phyloP scores from a whole-genome alignment of 192 early-diverging fungal species.

The Gamsiella multidivaricata region DNA sequence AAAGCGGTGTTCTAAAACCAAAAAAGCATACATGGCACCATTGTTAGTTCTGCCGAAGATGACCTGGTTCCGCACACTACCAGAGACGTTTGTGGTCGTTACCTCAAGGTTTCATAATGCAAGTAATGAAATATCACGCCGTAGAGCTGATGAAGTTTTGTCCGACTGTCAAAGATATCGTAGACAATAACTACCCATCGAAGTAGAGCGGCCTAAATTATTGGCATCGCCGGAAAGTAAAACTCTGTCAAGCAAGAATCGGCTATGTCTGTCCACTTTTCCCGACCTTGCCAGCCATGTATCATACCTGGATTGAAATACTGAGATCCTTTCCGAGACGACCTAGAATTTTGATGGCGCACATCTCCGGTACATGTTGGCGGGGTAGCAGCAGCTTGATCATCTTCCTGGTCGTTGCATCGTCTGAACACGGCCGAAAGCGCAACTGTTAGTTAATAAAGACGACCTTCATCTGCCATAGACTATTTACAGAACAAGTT shows the following conservation, averaged over 20 bases:
- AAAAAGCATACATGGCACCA: not conserved
- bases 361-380: constrained; percentile 38
- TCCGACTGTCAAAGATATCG: constrained; percentile 58
- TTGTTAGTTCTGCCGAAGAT: no score
- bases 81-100: no score
- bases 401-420: constrained; percentile 37
- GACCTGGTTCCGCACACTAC: no score
- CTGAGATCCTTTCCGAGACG: constrained; percentile 31
- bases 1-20: constrained; percentile 49
- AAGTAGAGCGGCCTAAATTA: constrained; percentile 51
- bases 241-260: no score
- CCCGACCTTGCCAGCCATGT: not conserved
- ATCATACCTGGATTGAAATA: constrained; percentile 38
- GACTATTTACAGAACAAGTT: no score
- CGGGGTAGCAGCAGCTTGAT: constrained; percentile 55
- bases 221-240: no score
- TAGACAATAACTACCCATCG: constrained; percentile 62
- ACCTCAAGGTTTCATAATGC: constrained; percentile 57
- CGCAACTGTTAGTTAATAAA: not conserved
- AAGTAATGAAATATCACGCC: constrained; percentile 66
- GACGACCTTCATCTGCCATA: no score
- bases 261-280: not conserved
- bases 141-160: constrained; percentile 57
- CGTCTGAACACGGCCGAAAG: constrained; percentile 40
- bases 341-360: constrained; percentile 46